Base-by-base conservation (phyloP, 495 filamentous ascomycete genomes). In the Neurospora sp. region DNA sequence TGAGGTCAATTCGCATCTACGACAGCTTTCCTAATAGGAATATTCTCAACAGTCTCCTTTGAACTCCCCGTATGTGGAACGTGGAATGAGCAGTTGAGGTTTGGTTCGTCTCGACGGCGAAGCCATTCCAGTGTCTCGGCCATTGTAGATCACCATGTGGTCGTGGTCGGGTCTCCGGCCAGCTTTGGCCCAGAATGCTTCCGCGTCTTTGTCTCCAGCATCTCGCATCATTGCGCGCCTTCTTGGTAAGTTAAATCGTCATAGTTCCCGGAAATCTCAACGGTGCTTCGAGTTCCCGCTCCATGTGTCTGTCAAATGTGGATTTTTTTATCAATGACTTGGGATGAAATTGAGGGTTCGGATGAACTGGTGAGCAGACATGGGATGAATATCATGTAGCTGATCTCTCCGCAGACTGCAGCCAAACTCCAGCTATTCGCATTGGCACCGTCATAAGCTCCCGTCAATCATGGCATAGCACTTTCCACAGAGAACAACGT, bases 401-500 rank as follows among this genome's bases (percentile, higher is more conserved):
- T 60, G 23, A 62, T 31, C 12, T 62, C 23, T 31, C 23, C 54
- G 1, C 2, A 62, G 54, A 62, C 20, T 16, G 54, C 54, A 62
- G 23, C 12, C 54, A 31, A 16, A 62, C 72, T 35, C 49, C 74
- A 27, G 35, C 74, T 37, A 6, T 71, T 73, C 71, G 72, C 14
- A 46, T 73, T 62, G 75, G 73, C 46, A 31, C 71, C 75, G 70
- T 71, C 46, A 49, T 54, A 27, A 71, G 83, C 69, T 85, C 72
- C 44, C 77, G 73, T 62, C 73, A 75, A 69, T 77, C 78, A 75
- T 82, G 81, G 82, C 79, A 81, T 70, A 76, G 72, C 69, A 79
- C 79, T 23, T 38, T 75, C 9, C 44, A 74, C 54, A 37, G 74
- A 16, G 73, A 76, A 62, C 54, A 31, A 16, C 77, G 70, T 38